phyloP scores from a whole-genome alignment of 2,329 filamentous ascomycete genomes.

The Chaetomium globosum region DNA sequence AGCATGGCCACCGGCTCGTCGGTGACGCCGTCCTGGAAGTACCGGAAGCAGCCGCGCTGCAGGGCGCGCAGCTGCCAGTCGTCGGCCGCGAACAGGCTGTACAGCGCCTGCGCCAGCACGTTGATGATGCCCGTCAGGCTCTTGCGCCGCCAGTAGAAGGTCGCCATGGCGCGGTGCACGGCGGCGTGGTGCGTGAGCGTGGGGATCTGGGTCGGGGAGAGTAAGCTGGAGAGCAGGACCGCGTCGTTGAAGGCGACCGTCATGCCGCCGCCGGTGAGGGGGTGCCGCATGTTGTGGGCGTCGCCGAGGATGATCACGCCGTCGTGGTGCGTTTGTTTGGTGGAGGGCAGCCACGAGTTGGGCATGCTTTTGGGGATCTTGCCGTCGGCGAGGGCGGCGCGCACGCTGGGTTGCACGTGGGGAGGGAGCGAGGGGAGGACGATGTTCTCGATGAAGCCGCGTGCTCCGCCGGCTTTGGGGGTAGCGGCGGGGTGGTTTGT shows the following conservation, averaged over 20 bases:
- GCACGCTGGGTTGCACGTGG: slow-evolving; percentile 71
- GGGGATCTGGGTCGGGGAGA: slow-evolving; percentile 70
- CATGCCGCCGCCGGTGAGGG: slow-evolving; percentile 95
- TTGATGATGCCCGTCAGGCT: slow-evolving; percentile 85
- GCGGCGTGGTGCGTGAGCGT: slow-evolving; percentile 66
- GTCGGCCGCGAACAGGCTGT: slow-evolving; percentile 86
- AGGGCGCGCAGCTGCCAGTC: slow-evolving; percentile 75
- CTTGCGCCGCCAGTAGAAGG: slow-evolving; percentile 89
- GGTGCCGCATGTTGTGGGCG: slow-evolving; percentile 99
- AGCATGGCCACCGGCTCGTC: slow-evolving; percentile 81
- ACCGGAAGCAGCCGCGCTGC: slow-evolving; percentile 87
- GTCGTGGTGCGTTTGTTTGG: slow-evolving; percentile 59
- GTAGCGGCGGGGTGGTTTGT: slow-evolving; percentile 73
- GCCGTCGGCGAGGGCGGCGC: slow-evolving; percentile 74
- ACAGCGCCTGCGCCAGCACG: slow-evolving; percentile 93
- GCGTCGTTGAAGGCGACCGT: slow-evolving; percentile 96
- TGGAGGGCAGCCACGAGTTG: slow-evolving; percentile 87
- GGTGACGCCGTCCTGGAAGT: slow-evolving; percentile 78
- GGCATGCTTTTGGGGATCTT: slow-evolving; percentile 84
- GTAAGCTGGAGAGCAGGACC: slow-evolving; percentile 71
- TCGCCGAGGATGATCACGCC: slow-evolving; percentile 86
- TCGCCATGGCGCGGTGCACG: slow-evolving; percentile 68
- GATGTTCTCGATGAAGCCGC: slow-evolving; percentile 74
- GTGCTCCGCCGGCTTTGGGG: slow-evolving; percentile 76
- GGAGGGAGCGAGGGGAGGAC: slow-evolving; percentile 78